Conservation (phyloP, 2,329 filamentous ascomycete species). For the Cercospora brassicicola region DNA sequence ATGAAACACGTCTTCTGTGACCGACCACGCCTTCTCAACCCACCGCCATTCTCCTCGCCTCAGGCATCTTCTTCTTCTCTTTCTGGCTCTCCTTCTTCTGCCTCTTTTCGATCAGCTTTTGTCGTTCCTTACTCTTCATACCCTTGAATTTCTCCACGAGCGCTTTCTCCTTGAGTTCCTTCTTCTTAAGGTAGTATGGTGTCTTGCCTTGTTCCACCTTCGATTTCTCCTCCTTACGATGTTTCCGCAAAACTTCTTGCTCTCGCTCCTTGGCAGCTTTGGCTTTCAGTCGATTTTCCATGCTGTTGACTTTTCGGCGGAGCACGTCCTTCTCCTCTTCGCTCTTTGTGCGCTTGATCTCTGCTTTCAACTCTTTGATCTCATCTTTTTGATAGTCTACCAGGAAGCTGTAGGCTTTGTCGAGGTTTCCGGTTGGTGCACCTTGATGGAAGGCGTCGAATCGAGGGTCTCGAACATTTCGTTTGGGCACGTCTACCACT, state of each 20-base stretch:
- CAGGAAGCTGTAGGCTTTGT: slow-evolving; percentile 81
- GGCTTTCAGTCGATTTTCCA: slow-evolving; percentile 75
- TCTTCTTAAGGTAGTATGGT: slow-evolving; percentile 89
- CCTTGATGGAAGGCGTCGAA: slow-evolving; percentile 69
- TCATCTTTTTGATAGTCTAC: slow-evolving; percentile 84
- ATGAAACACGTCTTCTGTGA: neutral
- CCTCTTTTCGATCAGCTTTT: slow-evolving; percentile 79
- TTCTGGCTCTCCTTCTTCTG: slow-evolving; percentile 84
- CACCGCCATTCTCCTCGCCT: slow-evolving; percentile 37
- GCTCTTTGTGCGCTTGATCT: slow-evolving; percentile 68
- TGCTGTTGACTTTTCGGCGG: slow-evolving; percentile 70
- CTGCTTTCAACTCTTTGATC: slow-evolving; percentile 69
- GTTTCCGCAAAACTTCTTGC: slow-evolving; percentile 68
- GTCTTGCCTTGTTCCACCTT: slow-evolving; percentile 82
- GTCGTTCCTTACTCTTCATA: slow-evolving; percentile 82
- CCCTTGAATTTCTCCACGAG: slow-evolving; percentile 75
- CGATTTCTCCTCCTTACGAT: slow-evolving; percentile 80
- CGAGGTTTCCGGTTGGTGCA: slow-evolving; percentile 48
- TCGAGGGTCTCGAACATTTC: slow-evolving; percentile 72
- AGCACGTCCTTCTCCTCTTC: slow-evolving; percentile 65
- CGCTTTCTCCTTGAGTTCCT: slow-evolving; percentile 82
- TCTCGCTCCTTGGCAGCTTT: slow-evolving; percentile 68
- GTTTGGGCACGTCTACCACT: slow-evolving; percentile 63
- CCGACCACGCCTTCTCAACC: slow-evolving; percentile 1
- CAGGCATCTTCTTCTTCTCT: slow-evolving; percentile 68